phyloP scores from a whole-genome alignment of 441 rosid genomes.

The Populus hybrid region DNA sequence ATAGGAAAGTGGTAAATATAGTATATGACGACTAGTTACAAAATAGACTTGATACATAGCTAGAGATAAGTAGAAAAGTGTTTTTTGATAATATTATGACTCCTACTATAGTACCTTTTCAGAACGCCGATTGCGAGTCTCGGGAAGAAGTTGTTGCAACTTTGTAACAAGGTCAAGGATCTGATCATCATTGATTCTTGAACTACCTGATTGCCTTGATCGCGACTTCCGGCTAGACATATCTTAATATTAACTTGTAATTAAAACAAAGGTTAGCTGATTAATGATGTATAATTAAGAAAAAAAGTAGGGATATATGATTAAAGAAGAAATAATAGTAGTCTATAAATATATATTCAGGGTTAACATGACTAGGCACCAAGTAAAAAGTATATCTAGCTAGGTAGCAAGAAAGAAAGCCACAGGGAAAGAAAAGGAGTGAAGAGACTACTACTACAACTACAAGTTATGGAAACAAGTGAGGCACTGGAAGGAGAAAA shows the following conservation, averaged over 20 bases:
- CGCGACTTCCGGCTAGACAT: constrained; percentile 77
- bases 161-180: constrained; percentile 78
- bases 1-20: background rate
- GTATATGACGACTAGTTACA: background rate
- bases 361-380: background rate
- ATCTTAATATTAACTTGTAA: constrained; percentile 18
- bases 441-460: too few species aligned
- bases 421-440: background rate
- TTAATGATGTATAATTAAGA: background rate
- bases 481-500: background rate
- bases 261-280: background rate
- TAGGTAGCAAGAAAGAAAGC: background rate
- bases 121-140: constrained; percentile 57
- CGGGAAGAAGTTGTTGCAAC: constrained; percentile 82
- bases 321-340: background rate
- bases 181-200: constrained; percentile 83
- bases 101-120: constrained; percentile 47
- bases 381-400: background rate
- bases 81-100: background rate
- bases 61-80: background rate
- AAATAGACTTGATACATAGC: background rate
- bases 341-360: background rate
- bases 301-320: background rate
- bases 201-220: constrained; percentile 59
- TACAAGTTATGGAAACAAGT: background rate